Base-by-base conservation (phyloP, 768 basidiomycete genomes). In the Panus rudis region DNA sequence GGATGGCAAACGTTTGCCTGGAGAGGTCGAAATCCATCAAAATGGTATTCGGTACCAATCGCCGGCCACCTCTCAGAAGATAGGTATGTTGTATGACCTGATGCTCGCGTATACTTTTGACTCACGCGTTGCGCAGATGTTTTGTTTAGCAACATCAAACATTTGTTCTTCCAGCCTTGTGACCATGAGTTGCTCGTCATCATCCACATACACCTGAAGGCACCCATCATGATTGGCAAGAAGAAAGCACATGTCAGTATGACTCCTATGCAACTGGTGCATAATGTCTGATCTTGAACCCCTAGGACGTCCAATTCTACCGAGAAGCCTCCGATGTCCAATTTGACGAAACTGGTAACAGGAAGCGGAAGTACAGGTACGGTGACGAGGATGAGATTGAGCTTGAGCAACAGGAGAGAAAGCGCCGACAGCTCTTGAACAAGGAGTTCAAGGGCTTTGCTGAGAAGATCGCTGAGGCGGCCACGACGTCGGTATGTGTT, bases 341-440 rank as follows among this genome's bases (percentile, higher is more conserved):
- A 50, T 97, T 98, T 57, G 96, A 99, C 56, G 96, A 99, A 63
- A 98, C 96, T 1, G 96, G 96, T n/a, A 98, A 98, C 55, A 78
- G 93, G 53, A 98, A 98, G 64, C 79, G 94, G 42, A 92, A 96
- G 63, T 88, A 92, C 55, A 79, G 94, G 43, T 97, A 97, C 56
- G 92, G 92, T 22, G 96, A 98, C 57, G 96, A 99, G 62, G 96
- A 99, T 59, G 96, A 98, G 65, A 92, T 98, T 48, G 93, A 98
- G 69, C 87, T 94, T 68, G 96, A 98, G 59, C 94, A 98, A 59
- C 90, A 92, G 61, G 96, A 99, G 62, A 73, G 93, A 39, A 91
- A 86, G 64, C 81, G 92, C 23, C 71, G 92, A 40, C 86, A 85
- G 41, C 71, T 84, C 63, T 70, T 96, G 27, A 98, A 99, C 70